Evolutionary conservation across 257 asterid genomes (phyloP).

Genomic region (Primulina tabacum): DNA sequence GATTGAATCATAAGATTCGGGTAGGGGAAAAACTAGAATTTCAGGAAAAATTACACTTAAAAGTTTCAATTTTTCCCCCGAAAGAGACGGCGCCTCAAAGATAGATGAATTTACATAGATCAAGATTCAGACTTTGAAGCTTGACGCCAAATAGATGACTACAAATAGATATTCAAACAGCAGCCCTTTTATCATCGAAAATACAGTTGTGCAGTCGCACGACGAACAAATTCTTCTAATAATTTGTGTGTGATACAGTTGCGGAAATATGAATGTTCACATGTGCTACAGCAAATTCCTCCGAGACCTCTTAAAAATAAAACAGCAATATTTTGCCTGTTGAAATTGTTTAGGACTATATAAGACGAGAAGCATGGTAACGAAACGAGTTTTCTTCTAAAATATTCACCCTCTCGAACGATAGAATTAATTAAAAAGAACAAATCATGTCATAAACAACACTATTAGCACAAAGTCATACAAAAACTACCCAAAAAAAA

Average conservation of each 20-base stretch:
- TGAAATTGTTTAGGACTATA: not conserved
- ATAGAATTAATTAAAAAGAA: not conserved
- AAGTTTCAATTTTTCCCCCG: not conserved
- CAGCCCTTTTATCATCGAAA: not conserved
- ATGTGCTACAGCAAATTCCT: not conserved
- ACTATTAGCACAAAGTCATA: not conserved
- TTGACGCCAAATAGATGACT: not conserved
- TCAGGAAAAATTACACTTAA: too few relatives aligned
- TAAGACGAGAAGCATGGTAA: not conserved
- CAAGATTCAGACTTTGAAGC: not conserved
- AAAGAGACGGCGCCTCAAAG: not conserved
- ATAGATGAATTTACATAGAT: not conserved
- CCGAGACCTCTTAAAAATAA: conserved; percentile 4
- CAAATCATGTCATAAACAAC: not conserved
- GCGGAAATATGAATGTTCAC: too few relatives aligned
- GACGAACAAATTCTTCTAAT: not conserved
- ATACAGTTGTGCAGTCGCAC: not conserved
- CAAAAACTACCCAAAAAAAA: not conserved
- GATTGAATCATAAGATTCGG: not conserved
- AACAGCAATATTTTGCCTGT: conserved; percentile 3
- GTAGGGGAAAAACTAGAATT: not conserved
- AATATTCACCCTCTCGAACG: not conserved
- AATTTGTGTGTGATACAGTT: not conserved
- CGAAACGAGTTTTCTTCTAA: conserved; percentile 5
- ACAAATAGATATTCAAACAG: not conserved